These are phyloP conservation scores for Fusarium fujikuroi DNA, from an alignment of 2,329 filamentous ascomycete genomes.

Conservation along the genomic window DNA sequence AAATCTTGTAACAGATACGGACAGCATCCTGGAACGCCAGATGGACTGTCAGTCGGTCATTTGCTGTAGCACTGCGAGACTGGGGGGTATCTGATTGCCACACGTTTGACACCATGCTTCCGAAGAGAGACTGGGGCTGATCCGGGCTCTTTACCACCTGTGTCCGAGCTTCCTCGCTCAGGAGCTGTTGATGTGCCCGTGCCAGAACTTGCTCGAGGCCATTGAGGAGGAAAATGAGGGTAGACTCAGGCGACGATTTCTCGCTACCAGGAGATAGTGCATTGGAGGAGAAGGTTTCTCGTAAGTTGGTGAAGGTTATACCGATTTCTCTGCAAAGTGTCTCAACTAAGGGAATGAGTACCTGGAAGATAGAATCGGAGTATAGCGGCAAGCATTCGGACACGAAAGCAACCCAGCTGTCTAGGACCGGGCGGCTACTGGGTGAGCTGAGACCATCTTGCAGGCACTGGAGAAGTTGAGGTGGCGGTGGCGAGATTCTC, in stretches of 20 bases:
- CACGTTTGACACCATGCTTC: constrained; percentile 92
- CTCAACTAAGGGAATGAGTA: constrained; percentile 89
- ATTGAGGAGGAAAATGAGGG: constrained; percentile 86
- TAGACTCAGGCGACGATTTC: constrained; percentile 69
- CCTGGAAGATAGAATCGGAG: constrained; percentile 85
- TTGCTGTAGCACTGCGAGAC: constrained; percentile 85
- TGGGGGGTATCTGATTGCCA: constrained; percentile 83
- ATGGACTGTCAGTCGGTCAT: constrained; percentile 90
- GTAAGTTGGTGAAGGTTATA: constrained; percentile 76
- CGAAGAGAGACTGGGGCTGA: constrained; percentile 87
- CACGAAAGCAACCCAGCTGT: constrained; percentile 92
- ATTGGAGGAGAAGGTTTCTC: constrained; percentile 66
- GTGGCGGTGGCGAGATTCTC: constrained; percentile 63
- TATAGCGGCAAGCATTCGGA: constrained; percentile 86
- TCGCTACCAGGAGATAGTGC: constrained; percentile 34
- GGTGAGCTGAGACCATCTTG: constrained; percentile 81
- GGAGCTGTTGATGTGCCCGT: constrained; percentile 82
- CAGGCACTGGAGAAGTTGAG: constrained; percentile 83
- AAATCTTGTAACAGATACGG: constrained; percentile 90
- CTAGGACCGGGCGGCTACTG: constrained; percentile 79
- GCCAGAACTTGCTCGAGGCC: constrained; percentile 92
- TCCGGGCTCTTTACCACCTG: constrained; percentile 81
- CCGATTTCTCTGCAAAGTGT: constrained; percentile 85
- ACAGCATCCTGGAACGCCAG: constrained; percentile 98
- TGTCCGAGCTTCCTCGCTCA: constrained; percentile 77